Evolutionary conservation across 192 early-diverging fungal genomes (phyloP), one percentile per base, ranked within the genome.

Genomic region (Mortierella hygrophila): DNA sequence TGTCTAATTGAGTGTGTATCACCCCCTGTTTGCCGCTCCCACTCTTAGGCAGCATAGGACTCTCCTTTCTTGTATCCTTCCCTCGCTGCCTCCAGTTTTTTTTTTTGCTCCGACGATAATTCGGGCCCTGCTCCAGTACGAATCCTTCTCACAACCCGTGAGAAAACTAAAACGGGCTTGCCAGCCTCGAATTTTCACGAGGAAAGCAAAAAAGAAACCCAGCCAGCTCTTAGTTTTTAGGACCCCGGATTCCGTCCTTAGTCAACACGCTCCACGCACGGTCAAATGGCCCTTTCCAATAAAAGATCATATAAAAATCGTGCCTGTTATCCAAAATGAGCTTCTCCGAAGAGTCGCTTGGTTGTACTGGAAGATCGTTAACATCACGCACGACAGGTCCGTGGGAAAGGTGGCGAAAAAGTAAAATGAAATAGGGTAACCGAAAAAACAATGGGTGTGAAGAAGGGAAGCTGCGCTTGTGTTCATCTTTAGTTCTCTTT

Each of bases 361-460:
- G 13, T 9, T 4, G 4, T 11, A 65, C 26, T 65, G 26, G 10
- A 65, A 15, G n/a, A 32, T n/a, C 9, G 57, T 29, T 29, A n/a
- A 60, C 57, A 60, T 46, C 10, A 13, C 44, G 10, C 8, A 32
- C n/a, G 26, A 26, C 9, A 57, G 60, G 11, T 65, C 60, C 60
- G 60, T 65, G 60, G 29, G 60, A 65, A 65, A 63, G n/a, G 20
- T 21, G 32, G 13, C 21, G 37, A n/a, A 41, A 63, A 40, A 42
- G 44, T 46, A 77, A 78, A 41, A 42, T 75, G 55, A 32, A 54
- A 32, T 20, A 57, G 23, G 74, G 20, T 63, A 38, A 37, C 46
- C 54, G 54, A 38, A 11, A 32, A 49, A 4, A 54, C n/a, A 41
- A 55, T 9, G n/a, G 4, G 20, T 11, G 9, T 32, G 46, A 13